Evolutionary conservation across 495 filamentous ascomycete species (phyloP), one percentile per base, ranked within the genome.

Genomic region (Penicillium goetzii): DNA sequence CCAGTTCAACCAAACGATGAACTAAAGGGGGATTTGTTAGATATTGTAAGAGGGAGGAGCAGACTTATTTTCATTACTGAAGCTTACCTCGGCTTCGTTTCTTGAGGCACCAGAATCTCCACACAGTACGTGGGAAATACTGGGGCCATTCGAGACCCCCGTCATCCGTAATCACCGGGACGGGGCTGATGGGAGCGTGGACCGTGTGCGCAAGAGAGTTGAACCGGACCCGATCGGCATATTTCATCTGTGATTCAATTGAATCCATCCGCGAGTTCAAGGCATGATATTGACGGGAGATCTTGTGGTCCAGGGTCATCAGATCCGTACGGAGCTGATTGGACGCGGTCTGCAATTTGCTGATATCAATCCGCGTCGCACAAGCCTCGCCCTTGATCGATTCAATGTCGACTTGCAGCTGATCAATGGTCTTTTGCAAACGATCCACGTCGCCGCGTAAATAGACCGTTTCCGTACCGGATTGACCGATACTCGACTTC

Each of bases 31-130:
- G 30, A 43, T 53, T 5, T 43, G 65, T 72, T 68, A 72, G 63
- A 67, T 10, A 0, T 15, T 19, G 33, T 14, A 14, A 9, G 25
- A 3, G 45, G 54, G 28, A n/a, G 47, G 36, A 40, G 36, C 36
- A 17, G 49, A 41, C 55, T 57, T 59, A 55, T 61, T 51, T 41
- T 9, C 58, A 38, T 23, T 36, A 26, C 26, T 57, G 30, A 30
- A 38, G 72, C 78, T 78, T 65, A 80, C 78, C 62, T 62, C 76
- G 69, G 65, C 75, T 80, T 64, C 74, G 70, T 67, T 80, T 78
- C 68, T 78, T 78, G 59, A 80, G 56, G 36, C 75, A 77, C 78
- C 78, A 80, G 56, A 80, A 80, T 45, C 75, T 71, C 76, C 76
- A 80, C 23, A 80, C 75, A 0, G 78, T 78, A 21, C 71, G 65